phyloP scores from a whole-genome alignment of 2,329 filamentous ascomycete species.

The Seiridium unicorne region DNA sequence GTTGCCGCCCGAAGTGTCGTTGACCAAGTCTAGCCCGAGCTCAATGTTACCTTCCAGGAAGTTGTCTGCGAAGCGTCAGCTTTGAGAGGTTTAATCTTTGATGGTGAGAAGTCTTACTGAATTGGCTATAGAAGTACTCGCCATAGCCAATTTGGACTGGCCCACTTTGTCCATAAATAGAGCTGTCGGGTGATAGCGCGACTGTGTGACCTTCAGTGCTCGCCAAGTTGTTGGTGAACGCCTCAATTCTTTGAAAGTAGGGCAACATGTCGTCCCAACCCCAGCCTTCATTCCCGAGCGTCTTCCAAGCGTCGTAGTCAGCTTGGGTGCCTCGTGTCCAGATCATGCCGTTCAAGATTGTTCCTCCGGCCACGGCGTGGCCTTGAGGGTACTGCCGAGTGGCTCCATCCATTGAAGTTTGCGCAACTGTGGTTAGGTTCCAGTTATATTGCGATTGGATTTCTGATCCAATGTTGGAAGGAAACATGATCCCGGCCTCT shows the following conservation, averaged over 20 bases:
- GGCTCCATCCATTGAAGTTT: slow-evolving; percentile 26
- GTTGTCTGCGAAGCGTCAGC: neutral
- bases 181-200: neutral
- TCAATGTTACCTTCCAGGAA: slow-evolving; percentile 5
- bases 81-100: neutral
- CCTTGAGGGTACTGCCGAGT: slow-evolving; percentile 28
- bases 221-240: slow-evolving; percentile 2
- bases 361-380: slow-evolving; percentile 32
- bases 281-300: slow-evolving; percentile 34
- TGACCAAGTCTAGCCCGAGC: slow-evolving; percentile 1
- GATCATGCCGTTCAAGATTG: slow-evolving; percentile 34
- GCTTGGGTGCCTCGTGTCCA: slow-evolving; percentile 30
- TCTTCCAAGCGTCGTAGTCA: slow-evolving; percentile 36
- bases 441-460: slow-evolving; percentile 15
- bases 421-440: slow-evolving; percentile 21
- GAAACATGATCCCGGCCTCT: neutral
- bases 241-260: slow-evolving; percentile 40
- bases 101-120: neutral
- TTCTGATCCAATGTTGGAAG: neutral
- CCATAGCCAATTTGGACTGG: neutral
- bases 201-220: neutral
- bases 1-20: neutral
- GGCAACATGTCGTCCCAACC: slow-evolving; percentile 37
- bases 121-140: slow-evolving; percentile 2
- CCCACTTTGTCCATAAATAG: neutral